Percentiles rank a stretch among this genome's conserved stretches.
Conservation (phyloP, 192 early-diverging fungal species). For the Chytriomyces confervae region DNA sequence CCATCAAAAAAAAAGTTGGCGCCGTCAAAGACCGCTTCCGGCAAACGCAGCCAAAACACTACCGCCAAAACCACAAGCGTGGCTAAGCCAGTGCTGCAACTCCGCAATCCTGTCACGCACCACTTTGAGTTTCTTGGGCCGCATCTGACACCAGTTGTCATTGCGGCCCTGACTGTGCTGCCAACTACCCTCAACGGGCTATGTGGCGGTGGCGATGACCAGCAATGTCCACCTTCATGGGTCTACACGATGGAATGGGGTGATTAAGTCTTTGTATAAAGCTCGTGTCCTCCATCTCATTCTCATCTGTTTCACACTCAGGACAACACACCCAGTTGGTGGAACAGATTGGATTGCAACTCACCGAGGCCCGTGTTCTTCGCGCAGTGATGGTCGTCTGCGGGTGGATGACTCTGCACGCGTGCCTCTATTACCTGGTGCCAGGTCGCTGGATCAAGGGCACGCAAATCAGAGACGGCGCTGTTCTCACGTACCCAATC, state of each 20-base stretch:
- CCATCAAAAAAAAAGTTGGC: conserved; percentile 6
- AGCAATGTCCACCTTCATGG: conserved; percentile 37
- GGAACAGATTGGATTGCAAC: too few species aligned
- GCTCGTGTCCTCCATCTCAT: too few species aligned
- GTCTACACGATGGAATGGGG: too few species aligned
- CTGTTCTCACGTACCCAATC: conserved; percentile 79
- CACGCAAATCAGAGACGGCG: conserved; percentile 71
- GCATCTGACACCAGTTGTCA: conserved; percentile 37
- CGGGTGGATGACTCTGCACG: background rate
- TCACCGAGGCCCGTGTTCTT: too few species aligned
- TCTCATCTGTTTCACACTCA: too few species aligned
- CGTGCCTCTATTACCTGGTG: background rate
- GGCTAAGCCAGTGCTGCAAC: background rate
- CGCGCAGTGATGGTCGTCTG: too few species aligned
- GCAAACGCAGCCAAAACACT: background rate
- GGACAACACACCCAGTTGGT: too few species aligned
- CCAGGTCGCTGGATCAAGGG: conserved; percentile 46
- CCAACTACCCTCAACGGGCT: conserved; percentile 27
- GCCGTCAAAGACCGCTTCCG: background rate
- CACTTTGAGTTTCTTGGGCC: conserved; percentile 83
- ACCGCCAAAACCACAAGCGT: background rate
- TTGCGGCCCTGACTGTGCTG: conserved; percentile 29
- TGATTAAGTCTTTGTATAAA: too few species aligned
- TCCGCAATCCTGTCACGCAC: conserved; percentile 49
- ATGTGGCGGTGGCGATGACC: conserved; percentile 1